Evolutionary conservation across 179 eudicot species (phyloP).

Genomic region (Pouteria campechiana): DNA sequence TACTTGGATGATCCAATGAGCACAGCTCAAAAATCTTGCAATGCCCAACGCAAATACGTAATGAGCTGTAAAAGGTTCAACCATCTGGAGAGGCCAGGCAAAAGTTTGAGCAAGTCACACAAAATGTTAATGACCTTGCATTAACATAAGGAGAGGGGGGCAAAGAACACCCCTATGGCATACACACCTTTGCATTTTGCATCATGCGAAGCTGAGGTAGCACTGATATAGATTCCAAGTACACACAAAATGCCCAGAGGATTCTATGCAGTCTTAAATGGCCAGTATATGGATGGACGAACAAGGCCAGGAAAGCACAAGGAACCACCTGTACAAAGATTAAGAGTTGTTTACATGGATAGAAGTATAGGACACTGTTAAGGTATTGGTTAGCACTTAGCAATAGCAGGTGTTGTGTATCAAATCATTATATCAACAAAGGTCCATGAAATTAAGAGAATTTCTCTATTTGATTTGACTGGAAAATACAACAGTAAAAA

Average conservation of each 20-base stretch:
- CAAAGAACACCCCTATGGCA: background rate
- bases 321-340: slow-evolving; percentile 47
- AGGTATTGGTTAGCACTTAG: no score
- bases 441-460: background rate
- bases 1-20: slow-evolving; percentile 85
- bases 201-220: slow-evolving; percentile 85
- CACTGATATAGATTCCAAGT: slow-evolving; percentile 65
- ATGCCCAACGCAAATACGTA: slow-evolving; percentile 85
- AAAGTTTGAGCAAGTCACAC: background rate
- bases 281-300: slow-evolving; percentile 47
- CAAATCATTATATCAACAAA: background rate
- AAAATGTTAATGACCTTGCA: background rate
- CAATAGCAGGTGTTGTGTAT: no score
- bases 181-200: slow-evolving; percentile 77
- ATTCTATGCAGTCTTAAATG: slow-evolving; percentile 16
- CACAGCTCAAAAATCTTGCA: slow-evolving; percentile 69
- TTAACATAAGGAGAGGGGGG: background rate
- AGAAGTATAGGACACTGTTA: no score
- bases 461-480: background rate
- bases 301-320: slow-evolving; percentile 41
- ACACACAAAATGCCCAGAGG: slow-evolving; percentile 50
- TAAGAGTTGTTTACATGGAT: background rate
- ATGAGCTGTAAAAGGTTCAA: slow-evolving; percentile 75
- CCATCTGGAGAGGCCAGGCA: slow-evolving; percentile 49
- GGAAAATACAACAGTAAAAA: background rate